A percentile compares a stretch with the other conserved stretches of the same genome.
These are phyloP conservation scores for Phytophthora colocasiae DNA, from an alignment of 352 stramenopile genomes.

Conservation along the genomic window DNA sequence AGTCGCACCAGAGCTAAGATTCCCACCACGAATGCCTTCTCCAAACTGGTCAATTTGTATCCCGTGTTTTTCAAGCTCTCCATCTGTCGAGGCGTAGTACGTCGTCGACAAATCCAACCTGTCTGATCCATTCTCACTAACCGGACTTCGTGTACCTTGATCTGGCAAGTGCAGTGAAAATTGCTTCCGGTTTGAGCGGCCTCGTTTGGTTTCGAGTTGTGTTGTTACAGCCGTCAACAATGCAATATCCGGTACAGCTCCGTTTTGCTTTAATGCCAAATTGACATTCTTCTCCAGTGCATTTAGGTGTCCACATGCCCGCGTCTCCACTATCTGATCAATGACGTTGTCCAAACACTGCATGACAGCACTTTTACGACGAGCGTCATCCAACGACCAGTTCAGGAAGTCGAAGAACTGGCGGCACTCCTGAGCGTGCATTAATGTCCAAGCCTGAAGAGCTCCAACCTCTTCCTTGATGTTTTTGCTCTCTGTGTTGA, in stretches of 20 bases:
- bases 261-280: constrained; percentile 9
- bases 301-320: constrained; percentile 24
- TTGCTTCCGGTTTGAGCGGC: not conserved
- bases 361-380: constrained; percentile 36
- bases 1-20: not conserved
- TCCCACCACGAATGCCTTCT: not conserved
- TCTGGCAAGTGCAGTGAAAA: constrained; percentile 1
- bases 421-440: constrained; percentile 57
- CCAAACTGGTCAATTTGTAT: constrained; percentile 1
- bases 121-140: constrained; percentile 7
- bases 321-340: constrained; percentile 38
- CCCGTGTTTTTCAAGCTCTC: not conserved
- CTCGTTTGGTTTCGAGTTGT: not conserved
- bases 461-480: constrained; percentile 27
- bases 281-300: constrained; percentile 20
- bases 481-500: not conserved
- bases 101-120: constrained; percentile 26
- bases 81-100: constrained; percentile 21
- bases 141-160: constrained; percentile 1
- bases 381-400: constrained; percentile 45
- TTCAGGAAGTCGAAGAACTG: constrained; percentile 64
- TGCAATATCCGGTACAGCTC: not conserved
- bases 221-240: not conserved
- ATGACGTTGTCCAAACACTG: constrained; percentile 37
- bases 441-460: constrained; percentile 51